phyloP scores from a whole-genome alignment of 352 stramenopile species.

The Bremia lactucae region DNA sequence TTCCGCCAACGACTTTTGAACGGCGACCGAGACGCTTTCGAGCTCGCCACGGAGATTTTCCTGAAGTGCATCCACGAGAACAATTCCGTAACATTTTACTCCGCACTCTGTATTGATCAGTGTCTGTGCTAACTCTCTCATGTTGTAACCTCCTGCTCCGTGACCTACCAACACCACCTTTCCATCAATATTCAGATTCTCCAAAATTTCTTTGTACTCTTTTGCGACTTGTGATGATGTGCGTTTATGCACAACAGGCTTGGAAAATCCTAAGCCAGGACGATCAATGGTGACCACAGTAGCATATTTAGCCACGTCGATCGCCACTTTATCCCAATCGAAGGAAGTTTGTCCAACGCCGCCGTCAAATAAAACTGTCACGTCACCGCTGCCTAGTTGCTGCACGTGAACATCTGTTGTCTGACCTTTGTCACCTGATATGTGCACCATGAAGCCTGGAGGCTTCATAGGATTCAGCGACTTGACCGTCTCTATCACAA shows the following conservation, averaged over 20 bases:
- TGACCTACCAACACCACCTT: constrained; percentile 63
- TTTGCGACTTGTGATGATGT: constrained; percentile 46
- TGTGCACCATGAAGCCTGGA: constrained; percentile 39
- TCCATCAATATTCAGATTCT: constrained; percentile 40
- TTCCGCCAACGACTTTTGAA: constrained; percentile 35
- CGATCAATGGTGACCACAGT: constrained; percentile 56
- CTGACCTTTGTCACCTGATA: constrained; percentile 27
- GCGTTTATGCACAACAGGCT: constrained; percentile 27
- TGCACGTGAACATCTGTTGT: constrained; percentile 44
- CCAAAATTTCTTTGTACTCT: constrained; percentile 55
- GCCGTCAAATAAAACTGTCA: constrained; percentile 62
- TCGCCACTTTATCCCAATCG: constrained; percentile 70
- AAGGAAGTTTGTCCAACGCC: constrained; percentile 77
- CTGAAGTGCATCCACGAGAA: constrained; percentile 64
- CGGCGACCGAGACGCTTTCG: constrained; percentile 47
- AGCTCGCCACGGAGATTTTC: constrained; percentile 51
- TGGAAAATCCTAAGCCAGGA: constrained; percentile 64
- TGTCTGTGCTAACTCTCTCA: constrained; percentile 48
- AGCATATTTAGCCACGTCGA: constrained; percentile 38
- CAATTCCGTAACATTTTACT: constrained; percentile 41
- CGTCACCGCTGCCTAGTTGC: constrained; percentile 28
- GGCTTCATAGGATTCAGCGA: constrained; percentile 36
- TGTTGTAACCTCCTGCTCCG: constrained; percentile 72
- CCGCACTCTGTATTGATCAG: constrained; percentile 14
- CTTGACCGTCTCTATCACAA: constrained; percentile 63